Conservation (phyloP, 2,329 filamentous ascomycete genomes). For the Clonostachys byssicola region DNA sequence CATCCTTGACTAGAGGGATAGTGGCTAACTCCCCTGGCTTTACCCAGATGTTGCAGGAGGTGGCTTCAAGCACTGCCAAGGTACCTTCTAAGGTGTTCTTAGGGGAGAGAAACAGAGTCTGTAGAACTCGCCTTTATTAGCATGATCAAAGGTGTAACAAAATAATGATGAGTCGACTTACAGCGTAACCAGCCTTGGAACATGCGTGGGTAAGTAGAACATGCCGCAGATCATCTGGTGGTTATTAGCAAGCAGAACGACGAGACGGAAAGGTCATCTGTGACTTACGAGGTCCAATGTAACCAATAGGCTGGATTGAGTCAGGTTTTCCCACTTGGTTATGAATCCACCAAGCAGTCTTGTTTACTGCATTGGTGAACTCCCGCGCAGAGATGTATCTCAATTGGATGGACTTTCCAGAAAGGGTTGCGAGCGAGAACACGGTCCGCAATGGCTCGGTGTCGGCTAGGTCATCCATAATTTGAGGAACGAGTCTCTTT, state of each 20-base stretch:
- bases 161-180: slow-evolving; percentile 6
- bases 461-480: slow-evolving; percentile 16
- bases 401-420: slow-evolving; percentile 8
- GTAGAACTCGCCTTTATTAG: not conserved
- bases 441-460: slow-evolving; percentile 15
- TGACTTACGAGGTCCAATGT: slow-evolving; percentile 24
- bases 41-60: slow-evolving; percentile 16
- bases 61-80: slow-evolving; percentile 16
- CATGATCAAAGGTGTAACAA: no score
- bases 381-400: slow-evolving; percentile 12
- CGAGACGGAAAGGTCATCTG: no score
- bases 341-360: slow-evolving; percentile 21
- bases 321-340: slow-evolving; percentile 8
- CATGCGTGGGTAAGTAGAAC: slow-evolving; percentile 19
- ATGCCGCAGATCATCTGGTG: slow-evolving; percentile 20
- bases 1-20: slow-evolving; percentile 10
- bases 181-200: slow-evolving; percentile 24
- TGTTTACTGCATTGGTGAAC: slow-evolving; percentile 18
- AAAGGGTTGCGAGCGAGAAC: slow-evolving; percentile 12
- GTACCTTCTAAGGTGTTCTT: slow-evolving; percentile 21
- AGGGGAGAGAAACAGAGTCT: slow-evolving; percentile 23
- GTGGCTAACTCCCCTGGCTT: slow-evolving; percentile 10
- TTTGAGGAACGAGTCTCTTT: slow-evolving; percentile 16
- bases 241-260: not conserved
- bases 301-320: slow-evolving; percentile 14